Evolutionary conservation across 345 rosid genomes (phyloP), one percentile per base, ranked within the genome.

Genomic region (Aegle marmelos): DNA sequence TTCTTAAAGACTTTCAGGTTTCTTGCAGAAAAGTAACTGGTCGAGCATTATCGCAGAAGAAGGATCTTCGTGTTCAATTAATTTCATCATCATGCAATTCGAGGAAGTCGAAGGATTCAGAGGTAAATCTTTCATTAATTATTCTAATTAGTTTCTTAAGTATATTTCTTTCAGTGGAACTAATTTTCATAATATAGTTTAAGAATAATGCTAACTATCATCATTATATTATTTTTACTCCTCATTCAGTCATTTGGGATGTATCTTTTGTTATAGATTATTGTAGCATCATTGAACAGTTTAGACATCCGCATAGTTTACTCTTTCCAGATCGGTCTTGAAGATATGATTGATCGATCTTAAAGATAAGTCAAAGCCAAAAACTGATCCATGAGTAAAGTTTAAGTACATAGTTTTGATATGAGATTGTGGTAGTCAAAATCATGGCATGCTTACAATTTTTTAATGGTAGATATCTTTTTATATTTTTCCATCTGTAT

Each of bases 1-100:
- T 89, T 72, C 86, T 96, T 45, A 88, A 85, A 83, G 92, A 91
- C 73, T 89, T 94, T 80, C 97, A 91, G 85, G 83, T 82, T 82
- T 80, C 90, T 82, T 90, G 99, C 87, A 90, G 86, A 86, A 86
- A 78, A 73, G 79, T 78, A 73, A 89, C 94, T 27, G 94, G 91
- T 59, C 85, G 81, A 80, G 91, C 91, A 63, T 84, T 94, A 50
- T 84, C 92, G 16, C 91, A 83, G 82, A 87, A 86, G 83, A 91
- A 90, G 89, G 97, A 96, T 83, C 93, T 89, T 78, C 93, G 90
- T 60, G 77, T 91, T 33, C 90, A 90, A 27, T 85, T 96, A 76
- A 92, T 96, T 78, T 86, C 97, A 10, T 86, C 97, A 10, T 67
- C 91, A 9, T 80, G 74, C 63, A 85, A 82, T 78, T 71, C 73